Conservation (phyloP, 345 rosid genomes). For the Aquilaria yunnanensis region DNA sequence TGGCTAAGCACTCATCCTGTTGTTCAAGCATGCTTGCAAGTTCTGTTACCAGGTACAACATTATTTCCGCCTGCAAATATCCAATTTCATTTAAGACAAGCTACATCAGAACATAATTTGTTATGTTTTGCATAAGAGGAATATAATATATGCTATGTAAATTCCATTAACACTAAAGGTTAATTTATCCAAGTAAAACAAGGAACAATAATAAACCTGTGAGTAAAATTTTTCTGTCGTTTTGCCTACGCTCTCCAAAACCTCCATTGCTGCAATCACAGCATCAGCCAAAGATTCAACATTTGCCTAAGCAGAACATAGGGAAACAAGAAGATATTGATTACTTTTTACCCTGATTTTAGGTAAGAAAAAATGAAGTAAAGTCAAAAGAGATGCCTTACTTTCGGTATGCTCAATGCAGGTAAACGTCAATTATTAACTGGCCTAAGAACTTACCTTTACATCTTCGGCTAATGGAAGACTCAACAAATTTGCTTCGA, state of each 20-base stretch:
- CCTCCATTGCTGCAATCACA: conserved; percentile 36
- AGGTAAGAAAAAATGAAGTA: background rate
- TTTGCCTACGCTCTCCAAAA: conserved; percentile 41
- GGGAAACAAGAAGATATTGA: too few species aligned
- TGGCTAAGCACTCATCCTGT: conserved; percentile 33
- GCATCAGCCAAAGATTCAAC: conserved; percentile 40
- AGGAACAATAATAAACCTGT: conserved; percentile 26
- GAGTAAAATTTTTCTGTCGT: conserved; percentile 27
- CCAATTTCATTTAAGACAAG: too few species aligned
- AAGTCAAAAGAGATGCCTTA: background rate
- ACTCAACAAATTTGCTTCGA: conserved; percentile 40
- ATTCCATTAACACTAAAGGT: background rate
- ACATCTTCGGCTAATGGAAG: conserved; percentile 45
- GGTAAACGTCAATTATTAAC: background rate
- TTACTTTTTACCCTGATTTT: too few species aligned
- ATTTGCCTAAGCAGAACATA: conserved; percentile 26
- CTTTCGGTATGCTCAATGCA: background rate
- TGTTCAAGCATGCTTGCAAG: conserved; percentile 36
- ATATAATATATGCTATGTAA: background rate
- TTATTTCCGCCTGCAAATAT: conserved; percentile 43
- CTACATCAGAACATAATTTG: background rate
- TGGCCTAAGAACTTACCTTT: conserved; percentile 28
- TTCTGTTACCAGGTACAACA: conserved; percentile 43
- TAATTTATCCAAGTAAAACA: conserved; percentile 1
- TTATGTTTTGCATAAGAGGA: too few species aligned